phyloP scores from a whole-genome alignment of 306 rosid genomes.

The Clitoria ternatea region DNA sequence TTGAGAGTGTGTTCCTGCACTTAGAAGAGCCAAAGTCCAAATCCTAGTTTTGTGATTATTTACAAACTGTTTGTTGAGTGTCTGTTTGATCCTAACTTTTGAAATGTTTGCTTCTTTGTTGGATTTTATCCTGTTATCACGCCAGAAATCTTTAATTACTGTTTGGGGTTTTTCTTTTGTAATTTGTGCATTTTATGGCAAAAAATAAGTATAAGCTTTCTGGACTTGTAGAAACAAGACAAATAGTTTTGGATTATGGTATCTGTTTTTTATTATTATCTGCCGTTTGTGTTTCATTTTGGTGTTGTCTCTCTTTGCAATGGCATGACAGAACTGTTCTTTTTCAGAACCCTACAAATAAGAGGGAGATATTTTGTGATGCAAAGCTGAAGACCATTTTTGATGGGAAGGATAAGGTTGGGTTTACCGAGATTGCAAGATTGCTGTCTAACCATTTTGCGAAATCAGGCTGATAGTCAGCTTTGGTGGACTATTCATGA shows the following conservation, averaged over 20 bases:
- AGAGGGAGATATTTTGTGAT: constrained; percentile 62
- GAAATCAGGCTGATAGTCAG: constrained; percentile 35
- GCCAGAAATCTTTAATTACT: background rate
- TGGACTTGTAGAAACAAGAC: background rate
- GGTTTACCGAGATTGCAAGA: constrained; percentile 50
- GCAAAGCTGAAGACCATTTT: constrained; percentile 67
- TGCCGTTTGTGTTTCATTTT: background rate
- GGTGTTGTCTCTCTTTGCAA: background rate
- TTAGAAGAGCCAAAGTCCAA: too few species aligned
- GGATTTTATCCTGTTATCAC: background rate
- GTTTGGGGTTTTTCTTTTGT: background rate
- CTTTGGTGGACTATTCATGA: background rate
- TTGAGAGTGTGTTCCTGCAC: too few species aligned
- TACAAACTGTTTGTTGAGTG: background rate
- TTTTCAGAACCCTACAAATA: constrained; percentile 62
- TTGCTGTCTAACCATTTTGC: constrained; percentile 51
- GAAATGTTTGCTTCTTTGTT: background rate
- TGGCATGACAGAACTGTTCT: constrained; percentile 20
- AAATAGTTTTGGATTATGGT: background rate
- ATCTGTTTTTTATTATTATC: background rate
- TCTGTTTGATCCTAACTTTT: background rate
- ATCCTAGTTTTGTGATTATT: background rate
- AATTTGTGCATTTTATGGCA: background rate
- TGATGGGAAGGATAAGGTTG: constrained; percentile 55
- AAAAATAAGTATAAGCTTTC: background rate